Base-by-base conservation (phyloP, 2,329 filamentous ascomycete species). In the Tolypocladium pustulatum region DNA sequence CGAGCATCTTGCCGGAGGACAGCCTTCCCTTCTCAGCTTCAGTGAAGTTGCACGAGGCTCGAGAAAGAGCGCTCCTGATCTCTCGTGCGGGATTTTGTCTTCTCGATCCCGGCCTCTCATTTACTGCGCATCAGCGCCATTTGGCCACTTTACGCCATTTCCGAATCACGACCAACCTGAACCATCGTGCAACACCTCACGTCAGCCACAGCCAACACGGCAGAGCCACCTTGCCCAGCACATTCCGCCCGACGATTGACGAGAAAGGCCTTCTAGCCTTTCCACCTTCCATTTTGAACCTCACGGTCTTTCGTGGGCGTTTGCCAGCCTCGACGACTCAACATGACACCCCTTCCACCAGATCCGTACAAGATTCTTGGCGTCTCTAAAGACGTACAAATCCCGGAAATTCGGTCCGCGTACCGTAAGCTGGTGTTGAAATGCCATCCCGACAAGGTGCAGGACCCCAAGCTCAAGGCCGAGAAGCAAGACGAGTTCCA, bases 381-480 rank as follows among this genome's bases (percentile, higher is more conserved):
- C 57, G 82, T 97, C 59, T 70, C 85, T 61, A 88, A 84, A 69
- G 83, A 87, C 72, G 89, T 90, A 54, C 83, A 88, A 61, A 71
- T 85, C 49, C 65, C 84, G 54, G 83, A 87, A 65, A 93, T 97
- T 71, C 88, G 90, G 68, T 81, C 84, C 56, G 88, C 90, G 20
- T 87, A 96, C 75, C 86, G 89, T 66, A 96, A 95, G 72, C 85
- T 95, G 46, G 90, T 90, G 40, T 82, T 96, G 65, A 91, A 89
- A 72, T 92, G 88, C 69, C 92, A 97, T 66, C 92, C 92, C 38
- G 92, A 97, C 78, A 96, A 96, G 76, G 84, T 96, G 62, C 87
- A 91, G 64, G 84, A 96, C 67, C 85, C 87, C 57, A 78, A 84
- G 20, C 78, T 89, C 67, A 95, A 94, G 74, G 84, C 85, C 60